Evolutionary conservation across 176 grass and related monocot species (phyloP).

Genomic region (Musa beccarii): DNA sequence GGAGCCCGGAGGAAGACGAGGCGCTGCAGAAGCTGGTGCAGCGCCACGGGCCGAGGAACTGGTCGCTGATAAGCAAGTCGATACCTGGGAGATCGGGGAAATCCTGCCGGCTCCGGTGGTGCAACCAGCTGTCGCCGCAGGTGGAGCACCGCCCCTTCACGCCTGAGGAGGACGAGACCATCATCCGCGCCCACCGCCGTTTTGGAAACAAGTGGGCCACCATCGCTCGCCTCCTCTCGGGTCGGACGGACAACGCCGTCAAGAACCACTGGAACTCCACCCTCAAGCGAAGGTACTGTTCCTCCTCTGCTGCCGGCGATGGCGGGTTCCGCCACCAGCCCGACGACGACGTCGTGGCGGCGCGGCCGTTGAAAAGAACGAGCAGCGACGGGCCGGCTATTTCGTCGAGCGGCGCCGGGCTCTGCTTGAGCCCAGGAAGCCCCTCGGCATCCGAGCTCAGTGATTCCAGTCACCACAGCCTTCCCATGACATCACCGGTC

Average conservation of each 20-base stretch:
- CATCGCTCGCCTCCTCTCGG: conserved; percentile 67
- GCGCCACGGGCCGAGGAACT: conserved; percentile 76
- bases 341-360: neutral
- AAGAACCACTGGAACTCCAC: conserved; percentile 99
- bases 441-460: neutral
- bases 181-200: conserved; percentile 55
- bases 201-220: conserved; percentile 88
- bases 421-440: conserved; percentile 10
- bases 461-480: conserved; percentile 2
- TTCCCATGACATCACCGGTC: neutral
- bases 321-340: too few species aligned
- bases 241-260: conserved; percentile 88
- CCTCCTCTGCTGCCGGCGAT: too few species aligned
- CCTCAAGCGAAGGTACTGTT: conserved; percentile 29
- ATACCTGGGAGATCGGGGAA: conserved; percentile 82
- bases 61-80: conserved; percentile 65
- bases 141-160: conserved; percentile 94
- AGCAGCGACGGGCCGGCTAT: neutral
- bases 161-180: conserved; percentile 62
- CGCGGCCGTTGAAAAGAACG: neutral
- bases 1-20: conserved; percentile 95
- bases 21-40: conserved; percentile 60
- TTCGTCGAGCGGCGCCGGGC: neutral
- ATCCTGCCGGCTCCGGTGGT: conserved; percentile 92
- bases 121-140: conserved; percentile 88